Percentiles rank a stretch among this genome's conserved stretches.
Evolutionary conservation across 352 stramenopile species (phyloP).

Genomic region (Phytopythium vexans): DNA sequence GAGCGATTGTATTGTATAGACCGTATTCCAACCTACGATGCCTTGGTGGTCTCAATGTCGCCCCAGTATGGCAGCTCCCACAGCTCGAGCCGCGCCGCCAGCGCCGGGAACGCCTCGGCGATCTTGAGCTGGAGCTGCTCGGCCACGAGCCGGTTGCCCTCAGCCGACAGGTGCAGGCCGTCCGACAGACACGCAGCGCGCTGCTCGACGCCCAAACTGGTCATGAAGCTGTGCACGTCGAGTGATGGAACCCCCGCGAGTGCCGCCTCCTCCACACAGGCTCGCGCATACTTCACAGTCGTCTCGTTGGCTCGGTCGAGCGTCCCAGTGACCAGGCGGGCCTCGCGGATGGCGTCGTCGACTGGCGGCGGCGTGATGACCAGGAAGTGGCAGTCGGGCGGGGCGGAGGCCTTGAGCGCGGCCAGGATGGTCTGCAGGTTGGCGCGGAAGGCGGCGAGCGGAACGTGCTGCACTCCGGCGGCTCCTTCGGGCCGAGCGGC

Average conservation of each 20-base stretch:
- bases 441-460: slow-evolving; percentile 34
- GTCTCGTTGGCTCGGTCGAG: slow-evolving; percentile 43
- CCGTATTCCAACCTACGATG: no score
- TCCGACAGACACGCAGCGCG: slow-evolving; percentile 39
- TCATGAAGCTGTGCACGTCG: slow-evolving; percentile 50
- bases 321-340: slow-evolving; percentile 4
- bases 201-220: slow-evolving; percentile 19
- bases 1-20: no score
- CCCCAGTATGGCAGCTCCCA: slow-evolving; percentile 36
- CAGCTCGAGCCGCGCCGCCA: slow-evolving; percentile 21
- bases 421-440: slow-evolving; percentile 40
- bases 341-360: slow-evolving; percentile 30
- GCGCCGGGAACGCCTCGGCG: slow-evolving; percentile 14
- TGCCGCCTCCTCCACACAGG: slow-evolving; percentile 33
- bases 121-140: slow-evolving; percentile 35
- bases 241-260: slow-evolving; percentile 26
- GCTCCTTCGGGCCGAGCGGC: slow-evolving; percentile 27
- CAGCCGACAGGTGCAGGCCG: slow-evolving; percentile 49
- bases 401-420: slow-evolving; percentile 9
- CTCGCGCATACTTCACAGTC: slow-evolving; percentile 37
- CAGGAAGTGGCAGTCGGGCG: slow-evolving; percentile 30
- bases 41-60: slow-evolving; percentile 2
- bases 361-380: slow-evolving; percentile 59
- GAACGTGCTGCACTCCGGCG: slow-evolving; percentile 35
- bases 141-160: slow-evolving; percentile 45